Base-by-base conservation (phyloP, 108 stramenopile genomes). In the Chaetoceros tenuissimus region DNA sequence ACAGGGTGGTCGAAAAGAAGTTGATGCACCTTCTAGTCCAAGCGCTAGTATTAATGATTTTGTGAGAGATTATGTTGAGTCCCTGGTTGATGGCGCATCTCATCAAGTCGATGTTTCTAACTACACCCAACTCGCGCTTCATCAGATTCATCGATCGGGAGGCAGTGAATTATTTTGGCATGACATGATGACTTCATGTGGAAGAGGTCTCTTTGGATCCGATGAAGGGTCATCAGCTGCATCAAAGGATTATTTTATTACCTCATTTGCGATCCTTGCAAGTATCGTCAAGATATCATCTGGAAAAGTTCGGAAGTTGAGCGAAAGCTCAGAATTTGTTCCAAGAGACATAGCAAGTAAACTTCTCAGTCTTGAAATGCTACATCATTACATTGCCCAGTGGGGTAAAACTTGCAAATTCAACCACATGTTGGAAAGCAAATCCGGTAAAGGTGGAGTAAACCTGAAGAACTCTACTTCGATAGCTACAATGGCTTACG, bases 111-210 rank as follows among this genome's bases (percentile, higher is more conserved):
- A 86, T 25, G 63, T 84, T 24, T 79, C 82, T 22, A 88, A 82
- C 59, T 74, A 69, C 55, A 73, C 84, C 5, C 82, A 92, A 55
- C 75, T 92, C n/a, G 90, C 86, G 3, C 51, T 86, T 53, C 85
- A 86, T 59, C 86, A 92, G 53, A 79, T 92, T 27, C 67, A 82
- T 48, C 74, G 90, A 62, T 81, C 84, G 21, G 90, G 90, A 2
- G 90, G 90, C 7, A 86, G 82, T 47, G 90, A 92, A 59, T 63
- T 92, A 1, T 92, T 92, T 62, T 92, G 90, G 90, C 75, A 88
- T 59, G 90, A 92, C 59, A 88, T 92, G 90, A 86, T 84, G 46
- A 75, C 76, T 62, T 65, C 71, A 5, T 88, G 86, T 59, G 90
- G 86, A 2, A 27, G 17, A 27, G 80, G 78, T 27, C 57, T 92